Base-by-base conservation (phyloP, 768 basidiomycete genomes). In the Infundibulicybe gibba region DNA sequence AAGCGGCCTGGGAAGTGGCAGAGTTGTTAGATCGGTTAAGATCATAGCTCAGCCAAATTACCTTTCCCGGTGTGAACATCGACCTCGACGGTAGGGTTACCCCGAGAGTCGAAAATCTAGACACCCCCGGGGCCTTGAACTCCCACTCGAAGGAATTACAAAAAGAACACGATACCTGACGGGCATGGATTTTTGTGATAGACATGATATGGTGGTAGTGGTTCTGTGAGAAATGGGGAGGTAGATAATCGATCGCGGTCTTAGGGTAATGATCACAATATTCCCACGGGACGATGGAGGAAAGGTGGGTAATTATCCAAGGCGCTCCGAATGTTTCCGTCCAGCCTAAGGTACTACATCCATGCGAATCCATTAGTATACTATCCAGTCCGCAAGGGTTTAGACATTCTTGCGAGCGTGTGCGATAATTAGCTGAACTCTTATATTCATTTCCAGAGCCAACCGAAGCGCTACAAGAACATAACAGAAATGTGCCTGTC, bases 81-180 rank as follows among this genome's bases (percentile, higher is more conserved):
- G 65, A 93, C 91, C 72, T 93, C 94, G 63, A 97, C 91, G 61
- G 94, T 95, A 60, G 90, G 93, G 80, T 97, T 94, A 59, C 94
- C 94, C 64, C 95, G 92, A 63, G 94, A 97, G 80, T 98, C 95
- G 68, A 97, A 98, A 83, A 98, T 95, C 95, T 97, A 61, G 19
- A n/a, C n/a, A n/a, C n/a, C n/a, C n/a, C n/a, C n/a, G n/a, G 38
- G 50, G 41, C 67, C 40, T 44, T 50, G 34, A 32, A 44, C 37
- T 48, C 40, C 12, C 52, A 53, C 47, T 33, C 42, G 37, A 44
- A 44, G 32, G 50, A 34, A 37, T 45, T 31, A 43, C 40, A 16
- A 14, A 43, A 15, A 19, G 39, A 31, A 48, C 34, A 64, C 52
- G 25, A 25, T 70, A 90, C 93, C 85, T 94, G 92, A 65, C 94